Evolutionary conservation across 306 rosid genomes (phyloP).

Genomic region (barrel medic (Medicago truncatula)): MtrunA17r5.0-ANR NC_053045.1:7879501-7880000

Average conservation of each 20-base stretch:
- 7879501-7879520: no score
- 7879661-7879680: conserved; percentile 7
- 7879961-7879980: not conserved
- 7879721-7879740: not conserved
- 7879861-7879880: not conserved
- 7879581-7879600: not conserved
- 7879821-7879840: not conserved
- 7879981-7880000: conserved; percentile 23
- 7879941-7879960: not conserved
- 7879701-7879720: not conserved
- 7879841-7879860: not conserved
- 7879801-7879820: not conserved
- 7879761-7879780: not conserved
- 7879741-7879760: conserved; percentile 1
- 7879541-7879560: not conserved
- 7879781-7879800: not conserved
- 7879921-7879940: not conserved
- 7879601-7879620: not conserved
- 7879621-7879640: not conserved
- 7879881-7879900: not conserved
- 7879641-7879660: not conserved
- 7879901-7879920: not conserved
- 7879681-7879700: not conserved
- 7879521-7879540: no score
- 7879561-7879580: not conserved